Base-by-base conservation (phyloP, 805 yeast species). In the Groenewaldozyma salmanticensis region DNA sequence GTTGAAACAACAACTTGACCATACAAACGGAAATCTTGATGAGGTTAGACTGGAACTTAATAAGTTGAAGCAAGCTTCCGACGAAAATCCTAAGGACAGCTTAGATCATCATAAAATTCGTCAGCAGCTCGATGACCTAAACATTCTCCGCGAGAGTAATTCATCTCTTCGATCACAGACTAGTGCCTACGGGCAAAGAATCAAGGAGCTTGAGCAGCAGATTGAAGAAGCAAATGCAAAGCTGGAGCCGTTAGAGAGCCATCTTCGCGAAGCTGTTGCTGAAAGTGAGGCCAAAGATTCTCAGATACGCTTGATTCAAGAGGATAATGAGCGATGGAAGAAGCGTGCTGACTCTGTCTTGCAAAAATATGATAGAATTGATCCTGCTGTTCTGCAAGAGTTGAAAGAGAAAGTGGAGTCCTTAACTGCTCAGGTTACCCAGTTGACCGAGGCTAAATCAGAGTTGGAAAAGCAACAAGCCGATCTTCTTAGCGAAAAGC, bases 61-160 rank as follows among this genome's bases (percentile, higher is more conserved):
- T 34, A 53, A 62, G 18, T 74, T 68, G 39, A 51, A 51, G 24
- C 43, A 39, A 27, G 44, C 52, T 4, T 52, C 45, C 16, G 42
- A 41, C 5, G 48, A 45, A 5, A 27, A 47, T 7, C 21, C 46
- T n/a, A 19, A 39, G 19, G 43, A 50, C 21, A 48, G 52, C 21
- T 49, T 57, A 20, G 68, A 68, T 38, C 77, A 76, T 41, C 58
- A 65, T 4, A 64, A 67, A 33, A 53, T 80, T 17, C 44, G 70
- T 42, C 67, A 68, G 37, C 79, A 77, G 51, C 61, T 79, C 39
- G 71, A 77, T 42, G 81, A 80, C 47, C 57, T 81, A 56, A 76
- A 74, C 49, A 62, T 80, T 20, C 58, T 81, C 41, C 67, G 82
- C 39, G 90, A 81, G 57, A 79, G 85, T 50, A 81, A 81, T 51